Conservation (phyloP, 768 basidiomycete species). For the Trametes coccinea region DNA sequence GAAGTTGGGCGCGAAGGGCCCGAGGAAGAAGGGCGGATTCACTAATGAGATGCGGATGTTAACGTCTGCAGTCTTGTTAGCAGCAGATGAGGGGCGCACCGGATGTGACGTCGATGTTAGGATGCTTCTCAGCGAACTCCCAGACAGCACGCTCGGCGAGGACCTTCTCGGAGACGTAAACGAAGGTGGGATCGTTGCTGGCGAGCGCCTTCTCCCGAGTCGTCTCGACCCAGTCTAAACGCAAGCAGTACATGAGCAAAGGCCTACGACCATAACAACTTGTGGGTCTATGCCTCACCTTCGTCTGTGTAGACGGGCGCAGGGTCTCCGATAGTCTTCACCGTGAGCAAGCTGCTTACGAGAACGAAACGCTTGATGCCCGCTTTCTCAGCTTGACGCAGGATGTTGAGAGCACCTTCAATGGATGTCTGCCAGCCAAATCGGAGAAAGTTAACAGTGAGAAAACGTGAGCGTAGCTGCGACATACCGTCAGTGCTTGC, state of each 20-base stretch:
- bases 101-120: constrained; percentile 27
- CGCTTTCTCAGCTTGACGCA: constrained; percentile 43
- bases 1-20: constrained; percentile 21
- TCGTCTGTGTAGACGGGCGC: neutral
- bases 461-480: too few species aligned
- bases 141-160: constrained; percentile 37
- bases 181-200: constrained; percentile 12
- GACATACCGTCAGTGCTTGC: constrained; percentile 7
- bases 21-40: constrained; percentile 14
- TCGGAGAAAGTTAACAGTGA: too few species aligned
- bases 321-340: neutral
- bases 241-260: neutral
- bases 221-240: constrained; percentile 26
- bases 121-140: constrained; percentile 29
- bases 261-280: too few species aligned
- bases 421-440: constrained; percentile 16
- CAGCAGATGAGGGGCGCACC: constrained; percentile 6
- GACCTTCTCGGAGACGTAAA: constrained; percentile 22
- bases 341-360: constrained; percentile 35
- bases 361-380: constrained; percentile 43
- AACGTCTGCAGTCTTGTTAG: too few species aligned
- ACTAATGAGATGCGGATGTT: neutral
- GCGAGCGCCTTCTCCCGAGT: constrained; percentile 26
- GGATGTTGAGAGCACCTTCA: constrained; percentile 33
- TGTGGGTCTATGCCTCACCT: neutral